Evolutionary conservation across 176 grass and related monocot genomes (phyloP), one percentile per base, ranked within the genome.

Genomic region (Otatea glauca): DNA sequence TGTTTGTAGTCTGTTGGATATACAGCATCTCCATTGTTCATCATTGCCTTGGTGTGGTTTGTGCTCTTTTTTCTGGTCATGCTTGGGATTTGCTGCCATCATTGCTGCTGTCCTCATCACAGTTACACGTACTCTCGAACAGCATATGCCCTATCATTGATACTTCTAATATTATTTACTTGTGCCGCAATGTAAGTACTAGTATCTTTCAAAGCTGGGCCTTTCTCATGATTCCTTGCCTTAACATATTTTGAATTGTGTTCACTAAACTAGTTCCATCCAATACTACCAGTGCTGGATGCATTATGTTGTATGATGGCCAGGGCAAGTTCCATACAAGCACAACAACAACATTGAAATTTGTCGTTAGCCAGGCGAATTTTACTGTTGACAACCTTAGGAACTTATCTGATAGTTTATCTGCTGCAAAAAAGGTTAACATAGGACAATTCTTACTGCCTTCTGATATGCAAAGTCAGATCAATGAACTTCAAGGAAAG

Each of bases 371-470:
- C 65, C 88, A 96, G 77, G 68, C 93, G 10, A 93, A 99, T 82
- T 92, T 87, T 54, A 99, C 93, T 16, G 96, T 94, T 20, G 88
- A 92, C 12, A 99, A 96, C 83, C 92, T 99, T 70, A 80, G 71
- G 67, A 96, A 96, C 76, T 88, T 99, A 76, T 95, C 96, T 6
- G 83, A 90, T 77, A 96, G 93, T 88, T 90, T 99, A n/a, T 87
- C 89, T 24, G 96, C 88, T 27, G 96, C 91, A 37, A 92, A 96
- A 73, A 89, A 70, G 37, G 64, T 99, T 23, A 89, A 85, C 65
- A 87, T 99, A 13, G 91, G 71, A 9, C 81, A 44, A 47, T 49
- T 80, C 44, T 68, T 94, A 4, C 84, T 99, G 59, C 86, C 96
- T 47, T 0, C 62, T 35, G 64, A 92, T 78, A 70, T 88, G 38